A percentile compares a stretch with the other conserved stretches of the same genome.
phyloP scores from a whole-genome alignment of 768 basidiomycete genomes.

The Boletellus ananas region DNA sequence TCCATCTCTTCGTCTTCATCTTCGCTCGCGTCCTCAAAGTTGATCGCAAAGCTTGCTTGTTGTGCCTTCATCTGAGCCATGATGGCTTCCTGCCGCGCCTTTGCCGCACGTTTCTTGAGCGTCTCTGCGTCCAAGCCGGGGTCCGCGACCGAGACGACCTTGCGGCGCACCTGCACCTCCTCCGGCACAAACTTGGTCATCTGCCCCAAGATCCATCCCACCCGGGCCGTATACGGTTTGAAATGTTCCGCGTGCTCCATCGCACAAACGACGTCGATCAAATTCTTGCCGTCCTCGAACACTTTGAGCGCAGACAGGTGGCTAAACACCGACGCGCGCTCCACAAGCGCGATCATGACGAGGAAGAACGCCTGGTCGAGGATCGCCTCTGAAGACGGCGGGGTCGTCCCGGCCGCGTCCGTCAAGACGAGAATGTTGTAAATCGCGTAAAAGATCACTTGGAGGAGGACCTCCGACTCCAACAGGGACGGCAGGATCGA shows the following conservation, averaged over 20 bases:
- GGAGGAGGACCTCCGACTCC: conserved; percentile 67
- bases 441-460: conserved; percentile 80
- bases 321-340: conserved; percentile 62
- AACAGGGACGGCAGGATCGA: conserved; percentile 57
- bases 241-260: conserved; percentile 78
- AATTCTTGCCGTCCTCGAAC: conserved; percentile 57
- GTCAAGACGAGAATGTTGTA: conserved; percentile 70
- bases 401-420: conserved; percentile 53
- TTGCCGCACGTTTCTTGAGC: conserved; percentile 79
- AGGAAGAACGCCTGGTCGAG: conserved; percentile 87
- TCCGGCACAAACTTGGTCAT: conserved; percentile 54
- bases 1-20: conserved; percentile 51
- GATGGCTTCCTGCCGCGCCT: conserved; percentile 87
- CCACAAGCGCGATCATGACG: conserved; percentile 78
- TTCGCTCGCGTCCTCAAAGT: conserved; percentile 75
- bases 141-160: conserved; percentile 35
- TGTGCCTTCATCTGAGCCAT: conserved; percentile 96
- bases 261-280: conserved; percentile 69
- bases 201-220: conserved; percentile 69
- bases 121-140: conserved; percentile 53
- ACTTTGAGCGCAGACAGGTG: conserved; percentile 47
- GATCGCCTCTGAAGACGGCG: conserved; percentile 82
- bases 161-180: conserved; percentile 51
- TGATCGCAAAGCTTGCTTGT: conserved; percentile 80
- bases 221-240: conserved; percentile 65